Conservation (phyloP, 2,329 filamentous ascomycete species). For the Orbilia javanica region DNA sequence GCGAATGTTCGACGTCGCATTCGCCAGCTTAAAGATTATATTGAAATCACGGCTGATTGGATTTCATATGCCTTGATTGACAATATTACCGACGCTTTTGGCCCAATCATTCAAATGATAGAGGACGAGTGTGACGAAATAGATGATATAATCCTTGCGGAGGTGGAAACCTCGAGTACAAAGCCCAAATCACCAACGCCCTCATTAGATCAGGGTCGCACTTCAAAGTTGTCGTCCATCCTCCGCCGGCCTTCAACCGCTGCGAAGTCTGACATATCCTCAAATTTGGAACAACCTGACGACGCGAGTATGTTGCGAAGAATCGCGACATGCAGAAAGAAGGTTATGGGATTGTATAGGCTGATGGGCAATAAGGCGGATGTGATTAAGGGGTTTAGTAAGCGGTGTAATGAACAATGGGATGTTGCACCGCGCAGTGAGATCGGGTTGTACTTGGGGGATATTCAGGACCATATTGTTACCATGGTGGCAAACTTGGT, state of each 20-base stretch:
- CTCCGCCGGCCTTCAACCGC: slow-evolving; percentile 32
- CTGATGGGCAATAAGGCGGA: slow-evolving; percentile 97
- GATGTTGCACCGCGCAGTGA: slow-evolving; percentile 94
- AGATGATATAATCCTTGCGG: slow-evolving; percentile 94
- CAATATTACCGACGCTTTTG: slow-evolving; percentile 96
- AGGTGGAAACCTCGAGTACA: slow-evolving; percentile 66
- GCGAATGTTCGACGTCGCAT: slow-evolving; percentile 92
- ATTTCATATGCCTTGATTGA: slow-evolving; percentile 97
- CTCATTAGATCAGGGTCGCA: slow-evolving; percentile 9
- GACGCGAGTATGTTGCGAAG: slow-evolving; percentile 86
- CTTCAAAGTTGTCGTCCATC: neutral
- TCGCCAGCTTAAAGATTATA: slow-evolving; percentile 90
- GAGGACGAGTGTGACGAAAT: slow-evolving; percentile 91
- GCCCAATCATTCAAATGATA: slow-evolving; percentile 86
- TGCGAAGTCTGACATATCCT: slow-evolving; percentile 67
- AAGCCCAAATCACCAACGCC: neutral
- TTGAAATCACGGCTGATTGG: slow-evolving; percentile 95
- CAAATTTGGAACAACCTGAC: slow-evolving; percentile 72
- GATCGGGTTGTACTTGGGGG: slow-evolving; percentile 93
- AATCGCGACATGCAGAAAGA: slow-evolving; percentile 92
- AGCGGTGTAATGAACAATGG: slow-evolving; percentile 98
- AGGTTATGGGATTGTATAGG: slow-evolving; percentile 91
- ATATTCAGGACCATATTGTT: slow-evolving; percentile 99
- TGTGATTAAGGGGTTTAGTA: slow-evolving; percentile 96
- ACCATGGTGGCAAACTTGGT: slow-evolving; percentile 98